Base-by-base conservation (phyloP, 2,329 filamentous ascomycete genomes). In the Epichloe gansuensis region DNA sequence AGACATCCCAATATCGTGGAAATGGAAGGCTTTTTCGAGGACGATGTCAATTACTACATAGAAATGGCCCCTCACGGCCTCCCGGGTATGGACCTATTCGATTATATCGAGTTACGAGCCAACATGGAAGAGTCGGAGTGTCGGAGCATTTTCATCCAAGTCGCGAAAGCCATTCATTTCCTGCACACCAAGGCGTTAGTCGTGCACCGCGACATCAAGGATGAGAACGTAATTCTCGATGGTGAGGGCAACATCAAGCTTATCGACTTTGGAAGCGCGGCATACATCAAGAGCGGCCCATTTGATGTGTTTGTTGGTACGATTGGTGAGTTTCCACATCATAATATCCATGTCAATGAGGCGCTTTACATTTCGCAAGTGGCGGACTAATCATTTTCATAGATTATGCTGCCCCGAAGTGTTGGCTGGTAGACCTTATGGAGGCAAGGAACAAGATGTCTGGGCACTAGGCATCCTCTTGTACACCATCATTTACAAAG, bases 361-460 rank as follows among this genome's bases (percentile, higher is more conserved):
- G 31, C 9, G 3, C 3, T 11, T 2, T 2, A 31, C 31, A 21
- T 38, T 4, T 9, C 42, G 11, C 42, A 17, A 23, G 25, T 15
- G 15, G 13, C 9, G 25, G 44, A 50, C 52, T 53, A 25, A 48
- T 50, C 13, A 52, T 4, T 48, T 34, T 50, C 55, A 17, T 55
- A 96, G 93, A 98, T 74, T 98, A 98, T 70, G 93, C 93, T 46
- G 93, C 93, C 6, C 93, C n/a, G 93, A 98, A 73, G 93, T 98
- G 52, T 78, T 98, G 48, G 90, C 90, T 54, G 93, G 93, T 47
- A 86, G 85, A 61, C 86, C 91, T 15, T 98, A 98, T 70, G 82
- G 86, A 59, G 93, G 93, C 63, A 95, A 94, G 69, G 91, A 95
- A 67, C 93, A 98, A 73, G 93, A 98, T 64, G 90, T 98, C 34